Base-by-base conservation (phyloP, 2,329 filamentous ascomycete genomes). In the Beauveria scarabaeidicola region DNA sequence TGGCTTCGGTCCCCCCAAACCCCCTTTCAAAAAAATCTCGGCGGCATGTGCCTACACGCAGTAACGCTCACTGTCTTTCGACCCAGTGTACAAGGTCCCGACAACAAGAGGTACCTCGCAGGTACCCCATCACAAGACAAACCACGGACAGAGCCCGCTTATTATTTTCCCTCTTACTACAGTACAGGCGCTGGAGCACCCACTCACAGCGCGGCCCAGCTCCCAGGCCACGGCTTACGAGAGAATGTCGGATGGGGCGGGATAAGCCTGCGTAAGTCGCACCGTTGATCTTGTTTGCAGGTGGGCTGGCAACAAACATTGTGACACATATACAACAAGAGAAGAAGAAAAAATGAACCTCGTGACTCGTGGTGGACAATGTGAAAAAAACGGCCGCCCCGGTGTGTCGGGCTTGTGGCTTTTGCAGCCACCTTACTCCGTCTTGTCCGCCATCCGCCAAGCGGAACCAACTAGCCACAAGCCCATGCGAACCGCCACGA, bases 91-190 rank as follows among this genome's bases (percentile, higher is more conserved):
- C 19, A 17, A 21, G 2, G 41, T 17, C 21, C 32, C 36, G 50
- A 32, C 52, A 41, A 38, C 43, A 48, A 48, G 43, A 38, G 43
- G 56, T 58, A 58, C 56, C 27, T 36, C 27, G 8, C 25, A 36
- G 10, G 56, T 58, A 58, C 56, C 46, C 17, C 53, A 40, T 48
- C 53, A 48, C 32, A 48, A 40, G 29, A 57, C 53, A 46, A 15
- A 23, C 19, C 32, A n/a, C 38, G 3, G 19, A 13, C 44, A 1
- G 10, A 50, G 17, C 47, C 55, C 44, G 43, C 56, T 53, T 58
- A 58, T 58, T 58, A 58, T 48, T 58, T 52, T 15, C 13, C 56
- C 41, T 58, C 52, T 58, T 58, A 58, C 56, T 58, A 58, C 56
- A 52, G 38, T 58, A 58, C 56, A 52, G 38, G 41, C 47, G 40